Conservation (phyloP, 179 eudicot species). For the Actinidia arguta region DNA sequence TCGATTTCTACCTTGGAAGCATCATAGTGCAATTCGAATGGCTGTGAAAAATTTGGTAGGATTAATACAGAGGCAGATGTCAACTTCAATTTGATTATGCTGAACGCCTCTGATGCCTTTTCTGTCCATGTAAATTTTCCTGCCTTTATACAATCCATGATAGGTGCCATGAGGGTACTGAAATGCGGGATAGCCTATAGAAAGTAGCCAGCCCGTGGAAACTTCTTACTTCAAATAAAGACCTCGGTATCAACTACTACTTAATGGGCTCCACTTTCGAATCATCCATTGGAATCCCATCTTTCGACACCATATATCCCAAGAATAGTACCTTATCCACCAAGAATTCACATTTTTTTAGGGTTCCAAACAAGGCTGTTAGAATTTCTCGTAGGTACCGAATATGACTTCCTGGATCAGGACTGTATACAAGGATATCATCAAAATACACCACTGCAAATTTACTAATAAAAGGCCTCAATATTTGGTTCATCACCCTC, state of each 20-base stretch:
- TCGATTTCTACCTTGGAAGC: too few species aligned
- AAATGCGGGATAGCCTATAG: background rate
- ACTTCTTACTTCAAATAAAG: background rate
- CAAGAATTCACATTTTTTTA: background rate
- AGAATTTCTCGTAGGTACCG: background rate
- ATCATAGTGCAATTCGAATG: too few species aligned
- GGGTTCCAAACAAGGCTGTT: background rate
- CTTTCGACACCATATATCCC: background rate
- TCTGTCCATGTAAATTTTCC: background rate
- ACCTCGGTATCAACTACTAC: background rate
- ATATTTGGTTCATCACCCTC: background rate
- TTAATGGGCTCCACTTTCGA: background rate
- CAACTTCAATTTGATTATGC: background rate
- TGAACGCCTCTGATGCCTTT: background rate
- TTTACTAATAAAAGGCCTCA: background rate
- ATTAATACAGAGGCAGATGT: background rate
- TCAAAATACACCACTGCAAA: background rate
- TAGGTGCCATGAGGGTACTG: background rate
- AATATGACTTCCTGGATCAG: background rate
- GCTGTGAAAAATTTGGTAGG: too few species aligned
- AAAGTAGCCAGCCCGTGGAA: background rate
- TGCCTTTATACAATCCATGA: background rate
- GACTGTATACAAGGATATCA: too few species aligned
- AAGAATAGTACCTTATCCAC: background rate
- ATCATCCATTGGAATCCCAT: background rate